These are phyloP conservation scores for Kluyveromyces wickerhamii DNA, from an alignment of 805 yeast genomes.

Conservation along the genomic window DNA sequence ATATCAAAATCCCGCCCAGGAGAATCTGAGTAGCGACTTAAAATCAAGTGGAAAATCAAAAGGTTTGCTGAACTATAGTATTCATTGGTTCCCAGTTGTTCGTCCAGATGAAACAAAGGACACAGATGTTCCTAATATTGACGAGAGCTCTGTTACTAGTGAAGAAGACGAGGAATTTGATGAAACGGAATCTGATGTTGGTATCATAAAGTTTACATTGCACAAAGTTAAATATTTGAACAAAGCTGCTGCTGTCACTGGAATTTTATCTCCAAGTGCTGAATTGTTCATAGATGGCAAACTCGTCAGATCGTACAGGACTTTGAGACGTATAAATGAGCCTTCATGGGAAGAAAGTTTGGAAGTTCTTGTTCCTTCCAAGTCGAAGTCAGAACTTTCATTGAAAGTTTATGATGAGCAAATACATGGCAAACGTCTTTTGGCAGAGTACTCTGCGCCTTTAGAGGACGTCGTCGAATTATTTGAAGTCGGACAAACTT, in stretches of 20 bases:
- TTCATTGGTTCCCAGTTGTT: constrained; percentile 34
- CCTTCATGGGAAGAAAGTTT: constrained; percentile 62
- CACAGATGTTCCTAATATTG: constrained; percentile 13
- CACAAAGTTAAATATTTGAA: constrained; percentile 57
- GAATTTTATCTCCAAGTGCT: constrained; percentile 52
- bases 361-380: constrained; percentile 56
- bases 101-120: constrained; percentile 4
- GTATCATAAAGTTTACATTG: constrained; percentile 57
- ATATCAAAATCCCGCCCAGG: constrained; percentile 40
- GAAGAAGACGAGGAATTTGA: constrained; percentile 27
- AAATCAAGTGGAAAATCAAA: constrained; percentile 40
- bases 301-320: constrained; percentile 49
- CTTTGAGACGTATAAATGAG: constrained; percentile 57
- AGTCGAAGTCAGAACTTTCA: constrained; percentile 45
- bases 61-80: constrained; percentile 53
- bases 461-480: constrained; percentile 42
- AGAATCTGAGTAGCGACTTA: constrained; percentile 18
- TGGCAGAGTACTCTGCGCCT: constrained; percentile 43
- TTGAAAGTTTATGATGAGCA: constrained; percentile 57
- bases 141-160: constrained; percentile 11
- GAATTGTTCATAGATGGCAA: constrained; percentile 54
- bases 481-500: constrained; percentile 39
- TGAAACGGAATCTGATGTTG: constrained; percentile 55
- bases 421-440: constrained; percentile 35
- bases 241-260: constrained; percentile 39